Base-by-base conservation (phyloP, 108 stramenopile genomes). In the Stephanodiscus triporus region DNA sequence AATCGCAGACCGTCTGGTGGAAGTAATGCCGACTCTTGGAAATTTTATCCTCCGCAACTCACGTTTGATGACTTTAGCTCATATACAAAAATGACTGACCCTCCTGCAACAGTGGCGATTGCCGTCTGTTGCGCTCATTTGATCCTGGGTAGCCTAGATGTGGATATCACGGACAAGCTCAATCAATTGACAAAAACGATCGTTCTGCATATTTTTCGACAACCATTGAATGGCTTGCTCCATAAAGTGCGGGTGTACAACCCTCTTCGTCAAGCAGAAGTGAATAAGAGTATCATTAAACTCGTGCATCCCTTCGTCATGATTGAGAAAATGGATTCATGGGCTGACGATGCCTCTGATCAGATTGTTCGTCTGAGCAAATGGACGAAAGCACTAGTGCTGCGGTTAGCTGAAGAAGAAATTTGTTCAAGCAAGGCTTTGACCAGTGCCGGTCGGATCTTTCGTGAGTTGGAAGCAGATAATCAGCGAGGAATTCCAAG, bases 251-350 rank as follows among this genome's bases (percentile, higher is more conserved):
- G 32, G 19, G 49, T 58, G 7, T 76, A 38, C 60, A 67, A 76
- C 50, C 75, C 75, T 36, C 60, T 76, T 13, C 48, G 54, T 23
- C 32, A 54, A 9, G 24, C 66, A 36, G 75, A 76, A 27, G 30
- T 2, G 17, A 76, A 59, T 27, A 26, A 9, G 17, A 76, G 60
- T 22, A 37, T 51, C 47, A 38, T 68, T 6, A 68, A 49, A 22
- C 66, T 76, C 3, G 47, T 76, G 0, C 49, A 67, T 63, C 75
- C 75, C 10, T 76, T 67, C 34, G 49, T 76, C 48, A 76, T 76
- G 75, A 66, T 68, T 32, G 34, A 68, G 9, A 62, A 60, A 23
- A 36, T 76, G 66, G 37, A 62, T 34, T 43, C 48, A 40, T 29
- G 20, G 1, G 61, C 62, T 27, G 26, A 10, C 20, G 60, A 40